These are phyloP conservation scores for Haplosporangium sp. DNA, from an alignment of 371 early-diverging fungal species.

Conservation along the genomic window DNA sequence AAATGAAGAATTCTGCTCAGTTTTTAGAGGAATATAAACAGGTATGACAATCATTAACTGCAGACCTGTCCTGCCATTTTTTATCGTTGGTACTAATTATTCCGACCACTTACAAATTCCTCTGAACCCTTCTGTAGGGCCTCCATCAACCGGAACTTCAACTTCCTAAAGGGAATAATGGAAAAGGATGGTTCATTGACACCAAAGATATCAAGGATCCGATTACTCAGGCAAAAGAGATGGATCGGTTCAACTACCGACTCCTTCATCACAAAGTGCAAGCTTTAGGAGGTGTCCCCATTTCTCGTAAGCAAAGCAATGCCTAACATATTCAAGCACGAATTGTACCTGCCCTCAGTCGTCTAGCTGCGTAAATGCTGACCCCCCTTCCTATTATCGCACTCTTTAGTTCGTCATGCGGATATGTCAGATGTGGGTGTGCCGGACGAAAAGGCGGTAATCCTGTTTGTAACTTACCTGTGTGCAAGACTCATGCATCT, in stretches of 20 bases:
- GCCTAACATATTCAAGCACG: neutral
- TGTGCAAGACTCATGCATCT: conserved; percentile 54
- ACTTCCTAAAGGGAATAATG: conserved; percentile 16
- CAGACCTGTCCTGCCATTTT: too few species aligned
- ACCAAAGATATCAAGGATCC: conserved; percentile 47
- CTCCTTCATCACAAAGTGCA: conserved; percentile 50
- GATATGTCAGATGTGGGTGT: conserved; percentile 51
- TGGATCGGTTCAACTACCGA: conserved; percentile 54
- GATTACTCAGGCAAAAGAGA: conserved; percentile 41
- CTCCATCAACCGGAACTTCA: conserved; percentile 37
- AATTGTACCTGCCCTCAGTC: too few species aligned
- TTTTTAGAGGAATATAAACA: conserved; percentile 43
- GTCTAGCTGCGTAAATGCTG: neutral
- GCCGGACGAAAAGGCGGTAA: conserved; percentile 58
- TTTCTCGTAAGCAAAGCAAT: conserved; percentile 29
- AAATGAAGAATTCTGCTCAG: conserved; percentile 49
- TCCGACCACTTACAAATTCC: too few species aligned
- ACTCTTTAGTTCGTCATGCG: conserved; percentile 38
- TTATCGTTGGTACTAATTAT: too few species aligned
- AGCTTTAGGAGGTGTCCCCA: conserved; percentile 52
- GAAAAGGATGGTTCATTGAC: conserved; percentile 52
- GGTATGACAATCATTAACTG: conserved; percentile 8
- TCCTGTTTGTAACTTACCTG: conserved; percentile 54
- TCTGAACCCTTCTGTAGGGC: conserved; percentile 8
- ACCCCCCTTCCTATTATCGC: neutral